Percentiles rank a stretch among this genome's conserved stretches.
Evolutionary conservation across 2,329 filamentous ascomycete genomes (phyloP).

Genomic region (Trichophyton equinum): DNA sequence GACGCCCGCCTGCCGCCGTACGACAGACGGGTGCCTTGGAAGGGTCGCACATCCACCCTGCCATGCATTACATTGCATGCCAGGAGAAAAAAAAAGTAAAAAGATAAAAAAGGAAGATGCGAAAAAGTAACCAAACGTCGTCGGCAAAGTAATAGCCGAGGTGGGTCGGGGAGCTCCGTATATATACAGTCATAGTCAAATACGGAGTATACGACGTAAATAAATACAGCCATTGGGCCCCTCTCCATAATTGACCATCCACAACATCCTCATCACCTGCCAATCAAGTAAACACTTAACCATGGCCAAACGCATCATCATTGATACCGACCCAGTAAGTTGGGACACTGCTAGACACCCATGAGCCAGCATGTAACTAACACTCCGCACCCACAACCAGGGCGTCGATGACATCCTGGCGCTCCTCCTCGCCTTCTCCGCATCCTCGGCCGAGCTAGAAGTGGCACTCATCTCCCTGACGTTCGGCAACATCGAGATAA

Average conservation of each 20-base stretch:
- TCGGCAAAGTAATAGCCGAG: background rate
- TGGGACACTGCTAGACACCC: background rate
- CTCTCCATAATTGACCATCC: no score
- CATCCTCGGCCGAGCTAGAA: constrained; percentile 72
- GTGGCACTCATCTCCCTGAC: constrained; percentile 76
- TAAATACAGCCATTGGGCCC: no score
- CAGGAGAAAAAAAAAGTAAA: background rate
- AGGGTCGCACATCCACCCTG: no score
- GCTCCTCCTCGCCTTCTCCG: constrained; percentile 72
- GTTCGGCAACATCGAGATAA: constrained; percentile 83
- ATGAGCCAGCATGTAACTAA: background rate
- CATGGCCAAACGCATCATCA: constrained; percentile 58
- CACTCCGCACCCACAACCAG: constrained; percentile 15
- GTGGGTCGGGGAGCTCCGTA: background rate
- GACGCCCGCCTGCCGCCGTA: no score
- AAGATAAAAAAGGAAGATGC: background rate
- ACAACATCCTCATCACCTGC: no score
- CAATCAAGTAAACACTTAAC: no score
- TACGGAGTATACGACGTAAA: no score
- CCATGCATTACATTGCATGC: background rate
- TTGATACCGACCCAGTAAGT: constrained; percentile 83
- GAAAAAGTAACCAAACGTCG: background rate
- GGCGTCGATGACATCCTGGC: constrained; percentile 88
- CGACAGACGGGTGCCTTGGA: no score
- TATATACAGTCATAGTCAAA: background rate